Evolutionary conservation across 352 stramenopile species (phyloP).

Genomic region (Pythium grandisporangium): DNA sequence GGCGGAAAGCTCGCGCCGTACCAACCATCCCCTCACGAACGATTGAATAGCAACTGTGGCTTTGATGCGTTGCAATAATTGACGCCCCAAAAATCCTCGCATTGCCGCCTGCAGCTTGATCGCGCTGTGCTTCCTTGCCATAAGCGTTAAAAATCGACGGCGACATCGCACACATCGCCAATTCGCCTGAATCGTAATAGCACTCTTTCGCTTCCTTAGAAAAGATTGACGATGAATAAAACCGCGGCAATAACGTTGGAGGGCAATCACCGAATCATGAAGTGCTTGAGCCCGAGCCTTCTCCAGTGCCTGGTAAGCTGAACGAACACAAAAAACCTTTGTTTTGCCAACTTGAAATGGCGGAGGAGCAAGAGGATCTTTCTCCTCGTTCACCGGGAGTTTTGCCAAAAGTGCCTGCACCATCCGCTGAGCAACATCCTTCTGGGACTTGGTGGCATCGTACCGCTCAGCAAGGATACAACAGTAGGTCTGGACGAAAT

Average conservation of each 20-base stretch:
- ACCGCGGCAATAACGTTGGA: constrained; percentile 68
- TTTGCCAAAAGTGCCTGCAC: constrained; percentile 25
- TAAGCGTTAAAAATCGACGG: constrained; percentile 23
- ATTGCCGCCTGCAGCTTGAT: constrained; percentile 39
- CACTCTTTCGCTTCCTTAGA: constrained; percentile 30
- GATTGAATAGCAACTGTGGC: constrained; percentile 61
- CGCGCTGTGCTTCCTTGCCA: constrained; percentile 29
- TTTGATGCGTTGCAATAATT: constrained; percentile 27
- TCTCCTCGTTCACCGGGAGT: constrained; percentile 23
- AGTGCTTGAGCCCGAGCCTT: constrained; percentile 44
- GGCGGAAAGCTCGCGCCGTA: constrained; percentile 62
- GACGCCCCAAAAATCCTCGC: constrained; percentile 35
- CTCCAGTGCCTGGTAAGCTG: constrained; percentile 64
- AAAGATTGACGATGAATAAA: constrained; percentile 42
- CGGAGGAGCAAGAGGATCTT: constrained; percentile 15
- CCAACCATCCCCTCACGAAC: constrained; percentile 74
- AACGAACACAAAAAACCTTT: constrained; percentile 70
- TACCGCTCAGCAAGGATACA: constrained; percentile 49
- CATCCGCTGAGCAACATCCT: constrained; percentile 39
- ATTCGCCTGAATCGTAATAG: constrained; percentile 40
- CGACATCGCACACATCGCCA: constrained; percentile 44
- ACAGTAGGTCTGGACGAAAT: constrained; percentile 86
- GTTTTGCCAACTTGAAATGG: constrained; percentile 76
- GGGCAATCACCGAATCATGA: constrained; percentile 59
- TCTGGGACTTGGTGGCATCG: constrained; percentile 30